Evolutionary conservation across 2,329 filamentous ascomycete species (phyloP), one percentile per base, ranked within the genome.

Genomic region (Talaromyces atroroseus): DNA sequence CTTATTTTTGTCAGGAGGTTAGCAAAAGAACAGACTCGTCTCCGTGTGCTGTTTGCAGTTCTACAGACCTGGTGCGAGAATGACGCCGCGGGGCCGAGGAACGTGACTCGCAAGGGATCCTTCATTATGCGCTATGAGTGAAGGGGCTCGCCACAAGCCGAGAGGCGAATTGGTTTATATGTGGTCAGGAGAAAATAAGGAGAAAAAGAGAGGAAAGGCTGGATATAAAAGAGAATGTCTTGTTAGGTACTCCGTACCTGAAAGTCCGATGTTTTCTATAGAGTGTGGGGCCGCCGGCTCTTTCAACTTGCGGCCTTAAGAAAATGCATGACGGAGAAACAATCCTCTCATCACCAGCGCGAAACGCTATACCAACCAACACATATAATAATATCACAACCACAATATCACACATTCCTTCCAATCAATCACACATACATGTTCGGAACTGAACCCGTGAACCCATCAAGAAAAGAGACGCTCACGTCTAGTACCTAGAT

Each of bases 61-160:
- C 56, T 44, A 50, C 61, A 62, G 61, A 87, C 85, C 79, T 88
- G 85, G 68, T 89, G 85, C 26, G 85, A 87, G 67, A 87, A 88
- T 34, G 84, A 87, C 23, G 83, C 83, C 62, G 77, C 70, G 3
- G 85, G 85, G 7, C 85, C 85, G 29, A 89, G 70, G 65, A 83
- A 89, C 44, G 83, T 80, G 38, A 75, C 69, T 55, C 61, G 66
- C 46, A 69, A 59, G 32, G 62, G 63, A 52, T 60, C 55, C 66
- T 68, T 68, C 34, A 40, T 49, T 21, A 29, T 44, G 32, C 11
- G 18, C 38, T 42, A 20, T 42, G 38, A 42, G 38, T 42, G 38
- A 18, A 42, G 5, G 16, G n/a, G n/a, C n/a, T 42, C 16, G n/a
- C n/a, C 20, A 11, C 18, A 42, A 40, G 16, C 18, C 38, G 12